phyloP scores from a whole-genome alignment of 106 monocot species.

The Phalaenopsis aphrodite region DNA sequence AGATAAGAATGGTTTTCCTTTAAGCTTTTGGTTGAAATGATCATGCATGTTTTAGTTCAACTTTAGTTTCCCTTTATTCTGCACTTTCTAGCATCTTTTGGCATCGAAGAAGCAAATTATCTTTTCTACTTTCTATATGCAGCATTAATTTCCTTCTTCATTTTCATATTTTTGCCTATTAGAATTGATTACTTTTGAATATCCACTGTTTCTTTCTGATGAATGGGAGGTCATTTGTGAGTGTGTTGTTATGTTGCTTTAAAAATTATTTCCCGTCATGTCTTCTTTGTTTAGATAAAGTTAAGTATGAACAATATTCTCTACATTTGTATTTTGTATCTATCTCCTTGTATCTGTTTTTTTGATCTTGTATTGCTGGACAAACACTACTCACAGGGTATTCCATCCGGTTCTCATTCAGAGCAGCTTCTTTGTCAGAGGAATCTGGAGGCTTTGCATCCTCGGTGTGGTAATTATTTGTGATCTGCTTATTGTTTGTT shows the following conservation, averaged over 20 bases:
- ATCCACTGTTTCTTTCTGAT: neutral
- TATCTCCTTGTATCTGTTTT: neutral
- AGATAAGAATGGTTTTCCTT: too few species aligned
- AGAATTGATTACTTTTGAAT: neutral
- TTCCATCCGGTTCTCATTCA: neutral
- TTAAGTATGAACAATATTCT: neutral
- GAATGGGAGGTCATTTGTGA: too few species aligned
- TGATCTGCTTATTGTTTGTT: conserved; percentile 2
- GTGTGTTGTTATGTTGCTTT: too few species aligned
- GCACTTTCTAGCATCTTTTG: neutral
- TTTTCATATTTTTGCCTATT: neutral
- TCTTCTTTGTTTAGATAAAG: neutral
- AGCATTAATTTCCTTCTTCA: neutral
- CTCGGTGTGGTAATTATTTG: neutral
- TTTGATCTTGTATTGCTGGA: neutral
- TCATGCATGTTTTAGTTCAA: too few species aligned
- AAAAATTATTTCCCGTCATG: neutral
- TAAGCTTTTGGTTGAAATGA: too few species aligned
- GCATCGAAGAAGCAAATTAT: neutral
- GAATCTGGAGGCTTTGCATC: neutral
- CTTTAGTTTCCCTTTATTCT: too few species aligned
- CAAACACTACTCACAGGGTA: conserved; percentile 2
- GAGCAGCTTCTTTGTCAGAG: neutral
- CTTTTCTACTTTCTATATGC: neutral
- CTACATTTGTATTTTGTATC: neutral